Conservation (phyloP, 2,329 filamentous ascomycete species). For the Ceratocystis diversiconidia region DNA sequence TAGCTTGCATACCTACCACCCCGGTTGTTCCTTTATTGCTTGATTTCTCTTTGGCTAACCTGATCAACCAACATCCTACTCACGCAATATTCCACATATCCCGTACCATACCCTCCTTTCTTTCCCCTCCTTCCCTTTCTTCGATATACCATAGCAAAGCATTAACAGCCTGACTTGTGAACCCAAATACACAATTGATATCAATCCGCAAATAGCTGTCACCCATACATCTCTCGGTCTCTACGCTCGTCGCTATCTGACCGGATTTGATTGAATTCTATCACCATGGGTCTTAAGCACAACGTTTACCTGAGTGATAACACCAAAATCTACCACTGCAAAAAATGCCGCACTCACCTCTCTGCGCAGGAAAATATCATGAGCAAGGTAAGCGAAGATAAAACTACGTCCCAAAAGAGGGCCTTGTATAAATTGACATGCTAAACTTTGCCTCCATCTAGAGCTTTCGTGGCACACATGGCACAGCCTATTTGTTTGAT, state of each 20-base stretch:
- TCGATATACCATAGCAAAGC: background rate
- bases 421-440: background rate
- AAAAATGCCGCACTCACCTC: conserved; percentile 88
- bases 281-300: conserved; percentile 70
- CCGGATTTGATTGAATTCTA: background rate
- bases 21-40: no score
- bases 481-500: conserved; percentile 95
- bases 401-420: background rate
- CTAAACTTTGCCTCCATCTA: conserved; percentile 27
- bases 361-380: conserved; percentile 94
- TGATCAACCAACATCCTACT: background rate
- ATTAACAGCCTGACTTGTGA: background rate
- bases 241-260: background rate
- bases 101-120: background rate
- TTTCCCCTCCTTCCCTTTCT: background rate
- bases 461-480: conserved; percentile 97
- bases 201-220: background rate
- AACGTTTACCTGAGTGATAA: conserved; percentile 78
- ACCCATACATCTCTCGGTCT: background rate
- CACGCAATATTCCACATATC: background rate
- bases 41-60: background rate
- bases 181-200: background rate
- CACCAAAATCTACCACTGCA: conserved; percentile 76
- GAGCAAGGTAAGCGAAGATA: conserved; percentile 52
- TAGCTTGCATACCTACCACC: no score